Base-by-base conservation (phyloP, 1,284 basidiomycete genomes). In the Trametes pubescens region DNA sequence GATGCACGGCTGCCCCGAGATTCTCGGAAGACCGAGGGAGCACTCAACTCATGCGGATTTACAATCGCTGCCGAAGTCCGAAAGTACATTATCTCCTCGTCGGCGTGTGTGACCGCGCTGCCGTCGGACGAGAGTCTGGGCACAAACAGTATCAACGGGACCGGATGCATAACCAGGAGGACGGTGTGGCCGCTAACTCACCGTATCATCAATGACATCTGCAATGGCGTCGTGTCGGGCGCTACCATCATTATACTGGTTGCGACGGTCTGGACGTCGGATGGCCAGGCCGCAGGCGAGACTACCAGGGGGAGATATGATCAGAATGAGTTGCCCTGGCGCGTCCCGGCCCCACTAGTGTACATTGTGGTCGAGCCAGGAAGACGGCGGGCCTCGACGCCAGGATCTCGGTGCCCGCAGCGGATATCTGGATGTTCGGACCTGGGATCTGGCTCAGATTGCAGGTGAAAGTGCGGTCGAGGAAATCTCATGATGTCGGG, bases 401-500 rank as follows among this genome's bases (percentile, higher is more conserved):
- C 4, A 24, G 51, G 21, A 52, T 52, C 51, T 52, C 10, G 51
- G 37, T 52, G 34, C 21, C 7, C 51, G 35, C 35, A 14, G 21
- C 37, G 35, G 35, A n/a, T 52, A 52, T 52, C 51, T 52, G 21
- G 32, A 11, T 22, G 16, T 18, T 16, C 13, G n/a, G 34, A 5
- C 51, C 51, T 52, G 21, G 51, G 21, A 40, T 52, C 51, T 52
- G 2, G 21, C 51, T 38, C 35, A 51, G 49, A 51, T 51, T 2
- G 49, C 49, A 51, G 10, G 32, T 34, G 51, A 24, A n/a, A 14
- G 51, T 52, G 37, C 3, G 9, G 1, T 14, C 7, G 35, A 37
- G 37, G 29, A 13, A 32, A 49, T 49, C 48, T 32, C 48, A 49
- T 43, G 29, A 40, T 47, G 21, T 68, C 55, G 1, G 61, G 44